Conservation (phyloP, 306 rosid species). For the Medicago ruthenica region DNA sequence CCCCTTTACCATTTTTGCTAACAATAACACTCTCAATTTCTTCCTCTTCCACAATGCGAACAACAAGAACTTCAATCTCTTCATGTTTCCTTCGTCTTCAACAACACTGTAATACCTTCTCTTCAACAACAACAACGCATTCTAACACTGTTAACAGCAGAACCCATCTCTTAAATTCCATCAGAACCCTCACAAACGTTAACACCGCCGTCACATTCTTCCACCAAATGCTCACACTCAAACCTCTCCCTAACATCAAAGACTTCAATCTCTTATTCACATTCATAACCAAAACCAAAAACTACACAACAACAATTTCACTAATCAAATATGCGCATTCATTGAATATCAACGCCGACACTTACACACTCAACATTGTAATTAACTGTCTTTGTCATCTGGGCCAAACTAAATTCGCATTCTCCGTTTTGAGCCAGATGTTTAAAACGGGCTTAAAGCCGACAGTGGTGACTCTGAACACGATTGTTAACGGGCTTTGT, state of each 20-base stretch:
- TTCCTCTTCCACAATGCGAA: background rate
- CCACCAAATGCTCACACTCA: slow-evolving; percentile 38
- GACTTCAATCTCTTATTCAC: slow-evolving; percentile 44
- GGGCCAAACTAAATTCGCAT: background rate
- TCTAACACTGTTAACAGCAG: background rate
- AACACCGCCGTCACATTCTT: slow-evolving; percentile 43
- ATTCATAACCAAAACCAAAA: slow-evolving; percentile 38
- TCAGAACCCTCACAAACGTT: slow-evolving; percentile 23
- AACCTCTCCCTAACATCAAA: slow-evolving; percentile 33
- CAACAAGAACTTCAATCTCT: background rate
- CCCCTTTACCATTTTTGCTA: no score
- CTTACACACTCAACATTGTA: slow-evolving; percentile 38
- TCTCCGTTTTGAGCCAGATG: slow-evolving; percentile 43
- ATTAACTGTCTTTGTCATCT: slow-evolving; percentile 43
- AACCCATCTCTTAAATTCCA: slow-evolving; percentile 20
- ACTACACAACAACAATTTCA: slow-evolving; percentile 23
- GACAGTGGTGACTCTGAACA: background rate
- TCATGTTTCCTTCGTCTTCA: background rate
- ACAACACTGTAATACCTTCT: no score
- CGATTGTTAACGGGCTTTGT: slow-evolving; percentile 47
- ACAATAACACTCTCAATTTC: no score
- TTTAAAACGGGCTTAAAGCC: slow-evolving; percentile 39
- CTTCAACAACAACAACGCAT: no score
- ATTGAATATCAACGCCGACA: slow-evolving; percentile 2
- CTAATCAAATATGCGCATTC: slow-evolving; percentile 31